Evolutionary conservation across 768 basidiomycete genomes (phyloP).

Genomic region (Tricholoma saponaceum): DNA sequence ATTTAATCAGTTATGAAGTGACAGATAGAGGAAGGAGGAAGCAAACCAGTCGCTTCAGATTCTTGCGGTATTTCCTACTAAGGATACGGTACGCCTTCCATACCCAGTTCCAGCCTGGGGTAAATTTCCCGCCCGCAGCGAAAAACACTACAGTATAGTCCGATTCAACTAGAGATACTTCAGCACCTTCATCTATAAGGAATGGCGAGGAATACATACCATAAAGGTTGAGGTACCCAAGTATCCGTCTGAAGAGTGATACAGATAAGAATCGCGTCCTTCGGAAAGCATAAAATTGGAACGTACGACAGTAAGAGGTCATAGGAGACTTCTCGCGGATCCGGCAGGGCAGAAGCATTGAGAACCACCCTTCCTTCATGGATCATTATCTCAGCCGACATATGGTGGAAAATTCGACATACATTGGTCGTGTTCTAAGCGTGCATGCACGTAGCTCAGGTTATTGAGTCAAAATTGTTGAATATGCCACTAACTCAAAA

Average conservation of each 20-base stretch:
- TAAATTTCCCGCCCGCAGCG: slow-evolving; percentile 70
- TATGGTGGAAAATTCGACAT: slow-evolving; percentile 26
- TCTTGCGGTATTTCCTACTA: slow-evolving; percentile 83
- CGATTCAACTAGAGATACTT: slow-evolving; percentile 60
- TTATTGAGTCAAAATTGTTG: not conserved
- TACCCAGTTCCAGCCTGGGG: slow-evolving; percentile 85
- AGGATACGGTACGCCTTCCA: slow-evolving; percentile 86
- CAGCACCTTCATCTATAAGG: not conserved
- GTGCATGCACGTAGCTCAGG: slow-evolving; percentile 1
- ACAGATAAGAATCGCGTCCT: not conserved
- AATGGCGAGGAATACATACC: slow-evolving; percentile 37
- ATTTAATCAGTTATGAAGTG: not conserved
- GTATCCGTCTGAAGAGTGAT: slow-evolving; percentile 51
- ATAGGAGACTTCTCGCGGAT: slow-evolving; percentile 72
- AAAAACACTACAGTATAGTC: slow-evolving; percentile 89
- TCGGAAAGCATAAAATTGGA: slow-evolving; percentile 7
- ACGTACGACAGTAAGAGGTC: slow-evolving; percentile 72
- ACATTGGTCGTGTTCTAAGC: slow-evolving; percentile 82
- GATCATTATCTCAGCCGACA: slow-evolving; percentile 9
- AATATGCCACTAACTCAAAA: slow-evolving; percentile 61
- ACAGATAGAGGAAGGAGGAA: not conserved
- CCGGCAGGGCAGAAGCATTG: slow-evolving; percentile 79
- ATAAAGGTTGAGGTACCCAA: slow-evolving; percentile 78
- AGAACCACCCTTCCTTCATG: slow-evolving; percentile 64
- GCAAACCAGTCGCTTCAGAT: slow-evolving; percentile 76